Conservation (phyloP, 2,329 filamentous ascomycete species). For the Fusarium sp. region DNA sequence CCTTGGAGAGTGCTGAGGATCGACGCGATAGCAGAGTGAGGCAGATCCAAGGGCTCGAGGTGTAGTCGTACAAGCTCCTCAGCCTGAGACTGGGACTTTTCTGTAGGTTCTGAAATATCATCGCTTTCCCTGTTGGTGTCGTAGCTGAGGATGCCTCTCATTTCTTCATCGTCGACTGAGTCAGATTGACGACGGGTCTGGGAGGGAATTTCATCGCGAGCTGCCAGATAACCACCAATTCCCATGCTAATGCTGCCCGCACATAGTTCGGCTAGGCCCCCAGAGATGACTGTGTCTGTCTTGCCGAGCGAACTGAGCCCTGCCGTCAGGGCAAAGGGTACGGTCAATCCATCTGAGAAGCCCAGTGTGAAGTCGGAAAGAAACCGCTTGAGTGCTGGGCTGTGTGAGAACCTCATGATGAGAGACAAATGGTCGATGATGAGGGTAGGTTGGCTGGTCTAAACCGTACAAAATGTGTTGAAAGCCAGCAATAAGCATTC, state of each 20-base stretch:
- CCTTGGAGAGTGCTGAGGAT: slow-evolving; percentile 44
- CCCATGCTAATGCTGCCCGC: slow-evolving; percentile 81
- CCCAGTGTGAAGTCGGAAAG: slow-evolving; percentile 77
- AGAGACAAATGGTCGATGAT: too few species aligned
- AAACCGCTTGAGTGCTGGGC: slow-evolving; percentile 54
- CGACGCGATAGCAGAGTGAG: slow-evolving; percentile 28
- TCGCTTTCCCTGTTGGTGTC: slow-evolving; percentile 30
- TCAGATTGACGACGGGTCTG: not conserved
- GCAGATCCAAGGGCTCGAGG: slow-evolving; percentile 48
- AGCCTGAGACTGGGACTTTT: slow-evolving; percentile 7
- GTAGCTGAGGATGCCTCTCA: slow-evolving; percentile 42
- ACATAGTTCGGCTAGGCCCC: slow-evolving; percentile 77
- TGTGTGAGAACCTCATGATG: slow-evolving; percentile 38
- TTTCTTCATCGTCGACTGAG: slow-evolving; percentile 36
- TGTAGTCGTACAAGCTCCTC: slow-evolving; percentile 48
- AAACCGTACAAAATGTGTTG: too few species aligned
- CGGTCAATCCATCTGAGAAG: slow-evolving; percentile 79
- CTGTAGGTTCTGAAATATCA: not conserved
- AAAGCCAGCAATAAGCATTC: too few species aligned
- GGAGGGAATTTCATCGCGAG: slow-evolving; percentile 51
- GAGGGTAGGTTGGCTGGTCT: too few species aligned
- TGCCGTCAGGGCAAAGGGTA: slow-evolving; percentile 80
- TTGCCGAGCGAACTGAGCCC: slow-evolving; percentile 72
- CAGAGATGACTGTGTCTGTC: slow-evolving; percentile 73
- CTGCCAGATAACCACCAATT: slow-evolving; percentile 76